A percentile compares a stretch with the other conserved stretches of the same genome.
These are phyloP conservation scores for Pythium vanterpoolii DNA, from an alignment of 352 stramenopile species.

Conservation along the genomic window DNA sequence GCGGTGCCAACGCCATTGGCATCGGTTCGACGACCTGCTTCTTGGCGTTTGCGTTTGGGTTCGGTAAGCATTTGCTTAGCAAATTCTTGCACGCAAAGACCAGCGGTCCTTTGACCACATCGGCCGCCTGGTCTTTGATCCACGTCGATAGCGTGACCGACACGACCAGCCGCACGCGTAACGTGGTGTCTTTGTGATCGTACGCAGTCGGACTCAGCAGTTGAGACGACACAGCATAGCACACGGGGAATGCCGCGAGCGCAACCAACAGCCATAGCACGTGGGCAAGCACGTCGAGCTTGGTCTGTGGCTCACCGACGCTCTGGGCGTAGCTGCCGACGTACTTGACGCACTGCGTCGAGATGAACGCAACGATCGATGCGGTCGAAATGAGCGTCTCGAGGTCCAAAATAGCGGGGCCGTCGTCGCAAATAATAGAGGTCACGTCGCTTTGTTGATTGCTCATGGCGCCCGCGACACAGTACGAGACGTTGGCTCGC, in stretches of 20 bases:
- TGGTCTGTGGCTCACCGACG: neutral
- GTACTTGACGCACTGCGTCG: constrained; percentile 6
- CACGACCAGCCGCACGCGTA: constrained; percentile 2
- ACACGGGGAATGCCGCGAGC: constrained; percentile 1
- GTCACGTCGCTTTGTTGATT: neutral
- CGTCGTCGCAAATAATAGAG: neutral
- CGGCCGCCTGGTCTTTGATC: neutral
- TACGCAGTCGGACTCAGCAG: neutral
- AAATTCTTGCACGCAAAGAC: neutral
- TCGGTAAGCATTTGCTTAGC: neutral
- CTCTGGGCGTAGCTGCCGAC: constrained; percentile 1
- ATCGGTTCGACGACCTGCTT: neutral
- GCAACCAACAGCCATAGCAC: constrained; percentile 1
- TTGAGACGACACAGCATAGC: neutral
- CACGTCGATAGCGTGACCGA: constrained; percentile 1
- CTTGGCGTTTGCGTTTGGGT: neutral
- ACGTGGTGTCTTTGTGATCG: neutral
- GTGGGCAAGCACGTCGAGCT: neutral
- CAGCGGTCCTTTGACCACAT: neutral
- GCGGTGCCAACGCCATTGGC: neutral
- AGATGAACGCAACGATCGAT: constrained; percentile 1
- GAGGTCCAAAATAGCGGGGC: neutral
- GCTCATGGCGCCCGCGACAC: neutral
- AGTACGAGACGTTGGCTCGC: neutral
- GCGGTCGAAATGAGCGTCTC: neutral